Base-by-base conservation (phyloP, 176 grass and related monocot genomes). In the Bonia amplexicaulis region DNA sequence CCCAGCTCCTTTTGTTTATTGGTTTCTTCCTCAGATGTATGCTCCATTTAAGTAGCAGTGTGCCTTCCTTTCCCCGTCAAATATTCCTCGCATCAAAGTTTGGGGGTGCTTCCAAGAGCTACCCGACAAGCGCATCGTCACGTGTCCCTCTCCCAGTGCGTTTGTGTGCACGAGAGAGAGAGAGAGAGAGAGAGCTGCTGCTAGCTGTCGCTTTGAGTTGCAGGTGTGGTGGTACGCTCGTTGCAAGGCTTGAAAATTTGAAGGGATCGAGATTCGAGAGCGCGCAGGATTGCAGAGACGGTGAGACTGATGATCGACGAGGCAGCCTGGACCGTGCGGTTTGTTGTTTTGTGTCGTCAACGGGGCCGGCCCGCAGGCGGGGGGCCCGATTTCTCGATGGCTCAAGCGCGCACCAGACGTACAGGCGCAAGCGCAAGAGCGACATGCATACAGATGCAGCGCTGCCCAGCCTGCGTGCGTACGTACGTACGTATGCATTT, bases 21-120 rank as follows among this genome's bases (percentile, higher is more conserved):
- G 9, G 5, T n/a, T 19, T 51, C 14, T 73, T 17, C 68, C 40
- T 8, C 0, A 9, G 46, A 26, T 6, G 41, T 15, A 46, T 59
- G 10, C 11, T 13, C 12, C 61, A 16, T 31, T 3, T 7, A 64
- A 64, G 61, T 5, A 40, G 7, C 20, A 13, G 11, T 6, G 23
- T 61, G 11, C 4, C 11, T 5, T 20, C 19, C 74, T 84, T 80
- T 85, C 52, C 78, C 48, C 89, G 27, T 87, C 42, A 90, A 87
- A 90, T 90, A 87, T 90, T 90, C 89, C 42, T 31, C 12, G 80
- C 76, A 87, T 87, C 89, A 75, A 70, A 76, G 75, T 54, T 8
- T 11, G 85, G 57, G 75, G 11, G 51, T 55, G 69, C 4, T 6
- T 80, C 89, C 89, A 91, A 71, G 85, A 0, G 85, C 85, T 84